Base-by-base conservation (phyloP, 2,329 filamentous ascomycete genomes). In the Fusarium algeriense region DNA sequence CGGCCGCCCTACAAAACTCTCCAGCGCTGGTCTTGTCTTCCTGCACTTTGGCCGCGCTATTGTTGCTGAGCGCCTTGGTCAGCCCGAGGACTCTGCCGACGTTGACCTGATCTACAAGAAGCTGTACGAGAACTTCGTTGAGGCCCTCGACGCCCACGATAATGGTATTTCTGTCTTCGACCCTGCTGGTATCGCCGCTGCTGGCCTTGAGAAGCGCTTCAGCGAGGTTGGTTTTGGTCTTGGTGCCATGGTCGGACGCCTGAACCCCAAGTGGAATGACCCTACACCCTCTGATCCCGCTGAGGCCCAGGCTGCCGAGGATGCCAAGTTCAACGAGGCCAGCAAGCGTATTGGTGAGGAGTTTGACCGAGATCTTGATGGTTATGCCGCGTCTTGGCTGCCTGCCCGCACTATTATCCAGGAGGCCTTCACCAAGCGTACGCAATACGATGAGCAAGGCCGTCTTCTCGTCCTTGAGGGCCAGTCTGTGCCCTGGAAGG, bases 91-190 rank as follows among this genome's bases (percentile, higher is more conserved):
- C 58, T 85, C 87, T 71, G 81, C 89, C 45, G 91, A 94, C 73
- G 91, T 96, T 46, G 86, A 87, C 43, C 82, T 97, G 34, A 86
- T 99, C 59, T 97, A 93, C 85, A 86, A 90, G 77, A 98, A 98
- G 85, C 84, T 99, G 54, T 99, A 99, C 86, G 90, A 92, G 74
- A 92, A 92, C 81, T 98, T 98, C 81, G 87, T 99, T 80, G 96
- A 99, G 85, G 94, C 96, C 4, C 91, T 99, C 61, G 96, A 99
- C 82, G 96, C 95, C 63, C 95, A 99, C 83, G 96, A 99, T 86
- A 99, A 99, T 81, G 96, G 96, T 74, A 92, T 99, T 79, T 91
- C 91, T 30, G 88, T 86, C 64, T 97, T 97, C 83, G 93, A 97
- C 79, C 86, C 92, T 32, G 86, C 87, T 28, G 90, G 86, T 35